phyloP scores from a whole-genome alignment of 2,329 filamentous ascomycete genomes.

The Exophiala spinifera region DNA sequence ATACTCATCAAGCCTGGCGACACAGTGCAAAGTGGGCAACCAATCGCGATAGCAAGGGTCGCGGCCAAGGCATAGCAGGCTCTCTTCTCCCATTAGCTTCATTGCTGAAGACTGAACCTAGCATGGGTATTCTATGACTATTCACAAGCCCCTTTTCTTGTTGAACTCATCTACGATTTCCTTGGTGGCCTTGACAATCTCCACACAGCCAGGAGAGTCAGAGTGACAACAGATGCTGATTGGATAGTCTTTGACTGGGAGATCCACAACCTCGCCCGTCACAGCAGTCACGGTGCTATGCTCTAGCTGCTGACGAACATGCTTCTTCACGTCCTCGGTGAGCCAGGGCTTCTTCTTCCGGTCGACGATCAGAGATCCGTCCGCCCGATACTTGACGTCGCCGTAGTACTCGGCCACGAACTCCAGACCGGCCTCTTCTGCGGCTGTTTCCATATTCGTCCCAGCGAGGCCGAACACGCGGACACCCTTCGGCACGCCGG shows the following conservation, averaged over 20 bases:
- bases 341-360: slow-evolving; percentile 55
- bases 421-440: slow-evolving; percentile 49
- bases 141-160: neutral
- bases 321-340: slow-evolving; percentile 38
- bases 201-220: slow-evolving; percentile 45
- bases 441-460: slow-evolving; percentile 53
- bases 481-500: slow-evolving; percentile 48
- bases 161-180: slow-evolving; percentile 35
- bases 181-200: slow-evolving; percentile 41
- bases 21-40: neutral
- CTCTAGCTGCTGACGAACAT: slow-evolving; percentile 41
- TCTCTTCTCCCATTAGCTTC: neutral
- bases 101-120: too few relatives aligned
- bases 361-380: slow-evolving; percentile 53
- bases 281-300: slow-evolving; percentile 40
- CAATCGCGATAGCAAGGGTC: neutral
- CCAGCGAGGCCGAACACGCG: slow-evolving; percentile 55
- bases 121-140: neutral
- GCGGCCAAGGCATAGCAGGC: neutral
- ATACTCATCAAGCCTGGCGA: neutral
- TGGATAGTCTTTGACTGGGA: slow-evolving; percentile 41
- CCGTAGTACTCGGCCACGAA: slow-evolving; percentile 55
- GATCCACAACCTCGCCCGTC: slow-evolving; percentile 34
- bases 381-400: slow-evolving; percentile 54
- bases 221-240: slow-evolving; percentile 49